Percentiles rank a stretch among this genome's conserved stretches.
phyloP scores from a whole-genome alignment of 2,329 filamentous ascomycete species.

The Xylaria polymorpha region DNA sequence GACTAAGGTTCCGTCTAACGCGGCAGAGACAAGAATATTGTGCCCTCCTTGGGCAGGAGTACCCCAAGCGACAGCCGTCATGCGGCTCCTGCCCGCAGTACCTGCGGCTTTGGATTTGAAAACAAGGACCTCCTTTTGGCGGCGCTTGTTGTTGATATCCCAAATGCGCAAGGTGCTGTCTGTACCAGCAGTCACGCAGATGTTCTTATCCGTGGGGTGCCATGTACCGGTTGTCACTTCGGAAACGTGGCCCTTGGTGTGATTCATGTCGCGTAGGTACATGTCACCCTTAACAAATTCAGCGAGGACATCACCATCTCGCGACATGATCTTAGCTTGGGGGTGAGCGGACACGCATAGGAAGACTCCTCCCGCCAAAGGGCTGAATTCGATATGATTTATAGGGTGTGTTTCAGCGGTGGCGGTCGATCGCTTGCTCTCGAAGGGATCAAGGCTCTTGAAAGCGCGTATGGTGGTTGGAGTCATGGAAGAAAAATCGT shows the following conservation, averaged over 20 bases:
- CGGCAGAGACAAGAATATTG: conserved; percentile 82
- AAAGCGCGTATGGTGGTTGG: conserved; percentile 94
- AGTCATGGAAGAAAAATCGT: conserved; percentile 96
- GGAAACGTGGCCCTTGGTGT: conserved; percentile 96
- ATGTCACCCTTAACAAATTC: conserved; percentile 98
- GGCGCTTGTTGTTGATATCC: conserved; percentile 91
- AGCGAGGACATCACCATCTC: conserved; percentile 85
- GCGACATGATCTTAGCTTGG: conserved; percentile 87
- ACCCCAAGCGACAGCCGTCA: conserved; percentile 93
- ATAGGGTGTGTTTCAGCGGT: conserved; percentile 87
- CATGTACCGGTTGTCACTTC: conserved; percentile 90
- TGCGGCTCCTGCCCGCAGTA: conserved; percentile 88
- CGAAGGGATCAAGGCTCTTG: conserved; percentile 88
- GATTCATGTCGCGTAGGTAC: conserved; percentile 97
- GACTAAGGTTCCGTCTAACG: conserved; percentile 87
- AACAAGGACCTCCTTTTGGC: conserved; percentile 92
- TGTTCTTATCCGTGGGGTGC: conserved; percentile 86
- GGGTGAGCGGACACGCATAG: conserved; percentile 90
- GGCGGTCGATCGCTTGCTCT: conserved; percentile 73
- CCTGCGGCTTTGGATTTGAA: conserved; percentile 94
- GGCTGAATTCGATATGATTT: conserved; percentile 88
- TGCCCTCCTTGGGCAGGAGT: conserved; percentile 78
- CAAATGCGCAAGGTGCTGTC: conserved; percentile 97
- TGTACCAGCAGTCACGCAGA: conserved; percentile 90
- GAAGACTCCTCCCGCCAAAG: conserved; percentile 80